phyloP scores from a whole-genome alignment of 2,329 filamentous ascomycete species.

The Cladophialophora immunda region DNA sequence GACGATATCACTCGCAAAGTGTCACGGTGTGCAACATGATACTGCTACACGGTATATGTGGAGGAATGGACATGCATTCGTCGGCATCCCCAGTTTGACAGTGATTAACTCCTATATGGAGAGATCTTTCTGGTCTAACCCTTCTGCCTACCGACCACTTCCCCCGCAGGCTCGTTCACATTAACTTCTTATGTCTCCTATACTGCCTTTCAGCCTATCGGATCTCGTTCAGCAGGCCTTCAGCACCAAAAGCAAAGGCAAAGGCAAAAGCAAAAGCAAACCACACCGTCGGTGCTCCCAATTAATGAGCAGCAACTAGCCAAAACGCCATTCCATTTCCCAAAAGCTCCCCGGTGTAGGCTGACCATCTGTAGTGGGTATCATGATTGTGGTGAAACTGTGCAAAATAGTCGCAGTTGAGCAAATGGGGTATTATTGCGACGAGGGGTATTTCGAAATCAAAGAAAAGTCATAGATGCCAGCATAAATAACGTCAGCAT shows the following conservation, averaged over 20 bases:
- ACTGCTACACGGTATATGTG: no score
- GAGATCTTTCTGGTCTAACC: no score
- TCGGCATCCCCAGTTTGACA: no score
- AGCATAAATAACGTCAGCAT: neutral
- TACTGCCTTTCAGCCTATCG: no score
- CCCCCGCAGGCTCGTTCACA: neutral
- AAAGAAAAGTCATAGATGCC: neutral
- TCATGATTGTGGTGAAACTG: constrained; percentile 17
- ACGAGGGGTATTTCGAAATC: neutral
- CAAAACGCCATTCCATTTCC: neutral
- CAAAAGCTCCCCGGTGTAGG: neutral
- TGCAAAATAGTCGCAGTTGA: neutral
- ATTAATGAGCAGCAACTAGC: neutral
- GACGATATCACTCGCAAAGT: no score
- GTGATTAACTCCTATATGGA: no score
- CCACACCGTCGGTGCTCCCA: neutral
- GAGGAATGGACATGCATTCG: no score
- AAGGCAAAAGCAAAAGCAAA: neutral
- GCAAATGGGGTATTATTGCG: neutral
- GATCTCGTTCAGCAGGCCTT: neutral
- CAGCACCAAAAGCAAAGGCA: neutral
- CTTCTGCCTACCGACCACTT: no score
- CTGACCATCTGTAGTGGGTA: constrained; percentile 1
- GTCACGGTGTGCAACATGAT: no score
- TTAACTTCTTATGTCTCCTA: no score